Evolutionary conservation across 257 asterid species (phyloP).

Genomic region (Solanum bulbocastanum): DNA sequence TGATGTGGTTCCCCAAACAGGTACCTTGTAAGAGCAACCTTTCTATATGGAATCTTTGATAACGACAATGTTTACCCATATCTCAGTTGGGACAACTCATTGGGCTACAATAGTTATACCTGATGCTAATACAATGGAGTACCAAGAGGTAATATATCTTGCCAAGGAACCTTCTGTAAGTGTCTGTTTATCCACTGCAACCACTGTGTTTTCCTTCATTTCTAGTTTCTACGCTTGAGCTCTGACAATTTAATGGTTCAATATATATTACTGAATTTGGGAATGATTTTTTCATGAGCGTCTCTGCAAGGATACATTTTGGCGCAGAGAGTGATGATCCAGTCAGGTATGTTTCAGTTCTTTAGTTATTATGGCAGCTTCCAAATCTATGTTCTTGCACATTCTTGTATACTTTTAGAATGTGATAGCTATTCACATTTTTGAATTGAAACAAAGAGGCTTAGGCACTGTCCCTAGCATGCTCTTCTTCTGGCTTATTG

Average conservation of each 20-base stretch:
- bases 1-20: slow-evolving; percentile 55
- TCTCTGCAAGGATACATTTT: slow-evolving; percentile 82
- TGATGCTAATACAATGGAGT: slow-evolving; percentile 38
- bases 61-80: slow-evolving; percentile 56
- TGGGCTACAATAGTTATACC: slow-evolving; percentile 20
- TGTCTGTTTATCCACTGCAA: slow-evolving; percentile 86
- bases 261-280: slow-evolving; percentile 49
- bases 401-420: not conserved
- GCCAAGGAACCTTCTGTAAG: slow-evolving; percentile 71
- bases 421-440: not conserved
- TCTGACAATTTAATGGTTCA: slow-evolving; percentile 82
- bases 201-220: slow-evolving; percentile 69
- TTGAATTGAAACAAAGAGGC: not conserved
- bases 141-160: slow-evolving; percentile 72
- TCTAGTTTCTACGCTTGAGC: slow-evolving; percentile 66
- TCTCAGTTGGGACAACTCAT: no score
- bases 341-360: slow-evolving; percentile 44
- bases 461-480: not conserved
- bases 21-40: slow-evolving; percentile 77
- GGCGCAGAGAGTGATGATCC: slow-evolving; percentile 74
- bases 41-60: slow-evolving; percentile 84
- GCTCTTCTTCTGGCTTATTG: not conserved
- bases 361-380: not conserved
- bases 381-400: not conserved
- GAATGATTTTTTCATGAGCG: slow-evolving; percentile 65